Base-by-base conservation (phyloP, 768 basidiomycete genomes). In the Mycena olivaceomarginata region DNA sequence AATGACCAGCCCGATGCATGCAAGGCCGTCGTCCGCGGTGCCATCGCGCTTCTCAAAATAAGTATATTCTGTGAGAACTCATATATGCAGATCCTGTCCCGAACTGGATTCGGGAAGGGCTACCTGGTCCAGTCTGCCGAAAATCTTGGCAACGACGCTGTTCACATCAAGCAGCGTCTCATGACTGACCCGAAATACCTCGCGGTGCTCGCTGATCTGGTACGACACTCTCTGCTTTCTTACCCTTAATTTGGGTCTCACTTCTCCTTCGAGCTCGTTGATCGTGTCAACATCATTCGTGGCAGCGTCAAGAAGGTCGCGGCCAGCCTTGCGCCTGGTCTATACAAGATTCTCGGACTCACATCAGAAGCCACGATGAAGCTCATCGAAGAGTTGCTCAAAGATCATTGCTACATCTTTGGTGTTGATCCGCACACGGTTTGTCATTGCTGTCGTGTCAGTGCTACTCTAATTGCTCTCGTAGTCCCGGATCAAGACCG, bases 241-340 rank as follows among this genome's bases (percentile, higher is more conserved):
- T 43, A 22, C 25, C 2, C 40, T 31, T 41, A 13, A 25, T 13
- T 57, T 41, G 12, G 5, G 16, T 39, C 41, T 63, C 37, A 51
- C 40, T 18, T 13, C 20, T 25, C n/a, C n/a, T n/a, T 56, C 37
- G 51, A 72, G 70, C 59, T 40, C 45, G 4, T 63, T 8, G 70
- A 71, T 22, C 70, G 71, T 40, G 20, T 65, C 39, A 72, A 72
- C 51, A 65, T 65, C 62, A 5, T 72, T 12, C 71, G 71, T 9
- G 71, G 71, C 3, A 31, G 22, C 12, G 13, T 72, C 37, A 65
- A 64, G 62, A 51, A 56, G 62, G 31, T 56, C 16, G 71, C 71
- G 8, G 46, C 10, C 48, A 51, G 53, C 15, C 20, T n/a, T 10
- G 63, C 12, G 6, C 62, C 62, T 2, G 62, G 46, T 31, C 31